Conservation (phyloP, 2,329 filamentous ascomycete species). For the Pochonia chlamydosporia region DNA sequence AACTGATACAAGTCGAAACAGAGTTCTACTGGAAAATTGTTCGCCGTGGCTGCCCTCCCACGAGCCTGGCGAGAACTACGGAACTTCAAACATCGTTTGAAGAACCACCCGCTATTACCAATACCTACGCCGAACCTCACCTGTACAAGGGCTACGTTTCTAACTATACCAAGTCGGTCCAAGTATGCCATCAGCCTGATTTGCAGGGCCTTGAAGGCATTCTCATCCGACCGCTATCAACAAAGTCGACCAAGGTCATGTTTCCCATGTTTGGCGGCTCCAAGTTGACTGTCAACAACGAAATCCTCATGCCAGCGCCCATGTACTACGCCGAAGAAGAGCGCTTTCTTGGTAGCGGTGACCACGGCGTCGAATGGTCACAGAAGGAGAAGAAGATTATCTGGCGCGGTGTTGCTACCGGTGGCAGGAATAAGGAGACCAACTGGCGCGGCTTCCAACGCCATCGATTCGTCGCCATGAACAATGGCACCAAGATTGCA, state of each 20-base stretch:
- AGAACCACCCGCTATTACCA: constrained; percentile 37
- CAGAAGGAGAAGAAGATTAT: constrained; percentile 48
- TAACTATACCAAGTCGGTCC: constrained; percentile 55
- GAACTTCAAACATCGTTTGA: constrained; percentile 38
- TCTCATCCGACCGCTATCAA: constrained; percentile 54
- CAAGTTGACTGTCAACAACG: constrained; percentile 63
- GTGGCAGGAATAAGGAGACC: constrained; percentile 49
- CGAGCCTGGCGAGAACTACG: constrained; percentile 52
- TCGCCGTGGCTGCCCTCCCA: constrained; percentile 54
- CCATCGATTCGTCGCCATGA: constrained; percentile 69
- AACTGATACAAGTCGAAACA: constrained; percentile 13
- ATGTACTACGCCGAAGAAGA: constrained; percentile 63
- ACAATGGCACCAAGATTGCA: constrained; percentile 56
- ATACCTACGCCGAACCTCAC: constrained; percentile 40
- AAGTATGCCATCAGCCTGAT: constrained; percentile 62
- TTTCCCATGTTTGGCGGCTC: constrained; percentile 64
- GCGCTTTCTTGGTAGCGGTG: constrained; percentile 52
- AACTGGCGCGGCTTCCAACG: constrained; percentile 72
- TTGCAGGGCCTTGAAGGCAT: constrained; percentile 59
- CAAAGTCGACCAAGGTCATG: constrained; percentile 49
- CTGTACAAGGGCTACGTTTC: constrained; percentile 52
- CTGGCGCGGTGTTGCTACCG: constrained; percentile 65
- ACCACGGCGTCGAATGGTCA: constrained; percentile 49
- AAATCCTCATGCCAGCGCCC: constrained; percentile 62
- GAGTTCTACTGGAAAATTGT: constrained; percentile 53